Evolutionary conservation across 371 early-diverging fungal genomes (phyloP), one percentile per base, ranked within the genome.

Genomic region (Apophysomyces sp.): DNA sequence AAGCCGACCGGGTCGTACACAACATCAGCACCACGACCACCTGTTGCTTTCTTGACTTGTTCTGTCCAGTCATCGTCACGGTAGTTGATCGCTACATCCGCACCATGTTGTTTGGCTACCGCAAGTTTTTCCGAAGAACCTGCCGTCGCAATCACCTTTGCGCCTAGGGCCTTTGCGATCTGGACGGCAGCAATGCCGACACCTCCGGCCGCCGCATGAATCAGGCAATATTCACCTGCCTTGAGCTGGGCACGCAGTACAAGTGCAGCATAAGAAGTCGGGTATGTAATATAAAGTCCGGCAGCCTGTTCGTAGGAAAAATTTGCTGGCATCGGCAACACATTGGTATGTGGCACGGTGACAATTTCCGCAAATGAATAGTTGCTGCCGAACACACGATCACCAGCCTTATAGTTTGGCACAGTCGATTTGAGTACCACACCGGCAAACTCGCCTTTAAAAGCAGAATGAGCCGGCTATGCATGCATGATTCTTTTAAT

Each of bases 101-200:
- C 94, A 0, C 95, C 95, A 36, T 83, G 79, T 21, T 65, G 66
- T 49, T 79, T 75, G 18, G 89, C 89, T 28, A 94, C 74, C 26
- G 81, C 82, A 7, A 92, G 77, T 62, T 96, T 96, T 16, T 85
- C 88, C 32, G 73, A 65, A 27, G 90, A 87, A 6, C 92, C 91
- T 0, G 89, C 92, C 5, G 94, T 93, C 2, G 92, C 94, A 70
- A 96, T 92, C 7, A 95, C 95, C 9, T 76, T 87, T 5, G 94
- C 94, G 13, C 95, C 95, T 13, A 93, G 61, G 4, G 84, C 82
- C 62, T 86, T 86, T 24, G 88, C 88, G 34, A 89, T 84, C 61
- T 89, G 88, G 16, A 88, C 86, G 21, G 89, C 88, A 32, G 81
- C 84, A 30, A 86, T 77, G n/a, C 88, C 88, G 3, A 89, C 86